Percentiles rank a stretch among this genome's conserved stretches.
Evolutionary conservation across 176 grass and related monocot species (phyloP).

Genomic region (Ampelocalamus luodianensis): DNA sequence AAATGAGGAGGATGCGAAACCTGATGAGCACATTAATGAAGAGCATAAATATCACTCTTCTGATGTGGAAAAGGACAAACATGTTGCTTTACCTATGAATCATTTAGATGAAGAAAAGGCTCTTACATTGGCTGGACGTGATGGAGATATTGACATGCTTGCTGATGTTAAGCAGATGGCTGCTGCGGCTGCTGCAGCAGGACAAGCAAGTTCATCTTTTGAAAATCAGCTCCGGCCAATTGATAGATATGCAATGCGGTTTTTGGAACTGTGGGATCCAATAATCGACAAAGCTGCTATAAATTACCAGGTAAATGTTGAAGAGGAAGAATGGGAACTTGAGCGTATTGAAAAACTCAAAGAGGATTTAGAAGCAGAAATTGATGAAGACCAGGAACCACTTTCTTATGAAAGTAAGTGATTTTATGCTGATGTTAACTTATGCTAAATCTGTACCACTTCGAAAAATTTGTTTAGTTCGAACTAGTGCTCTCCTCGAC

Average conservation of each 20-base stretch:
- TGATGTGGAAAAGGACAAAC: conserved; percentile 61
- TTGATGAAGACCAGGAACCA: conserved; percentile 98
- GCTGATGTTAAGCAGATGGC: conserved; percentile 98
- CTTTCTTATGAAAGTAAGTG: conserved; percentile 91
- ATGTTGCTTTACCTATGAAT: conserved; percentile 44
- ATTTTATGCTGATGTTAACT: conserved; percentile 4
- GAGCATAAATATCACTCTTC: conserved; percentile 61
- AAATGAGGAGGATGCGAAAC: conserved; percentile 82
- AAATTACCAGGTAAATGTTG: conserved; percentile 71
- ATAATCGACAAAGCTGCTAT: conserved; percentile 80
- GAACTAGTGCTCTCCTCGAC: not conserved
- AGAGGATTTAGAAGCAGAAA: conserved; percentile 97
- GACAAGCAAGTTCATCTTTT: conserved; percentile 93
- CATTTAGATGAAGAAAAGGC: conserved; percentile 71
- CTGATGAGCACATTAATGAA: conserved; percentile 68
- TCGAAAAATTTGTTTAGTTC: not conserved
- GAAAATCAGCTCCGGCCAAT: conserved; percentile 97
- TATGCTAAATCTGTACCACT: not conserved
- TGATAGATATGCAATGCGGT: conserved; percentile 96
- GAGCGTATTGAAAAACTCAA: conserved; percentile 98
- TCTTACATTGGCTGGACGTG: conserved; percentile 76
- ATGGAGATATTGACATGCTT: conserved; percentile 98
- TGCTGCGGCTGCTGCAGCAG: conserved; percentile 87
- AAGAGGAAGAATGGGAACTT: conserved; percentile 98
- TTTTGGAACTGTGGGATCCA: conserved; percentile 96